These are phyloP conservation scores for Zymoseptoria tritici DNA, from an alignment of 2,329 filamentous ascomycete genomes.

Conservation along the genomic window DNA sequence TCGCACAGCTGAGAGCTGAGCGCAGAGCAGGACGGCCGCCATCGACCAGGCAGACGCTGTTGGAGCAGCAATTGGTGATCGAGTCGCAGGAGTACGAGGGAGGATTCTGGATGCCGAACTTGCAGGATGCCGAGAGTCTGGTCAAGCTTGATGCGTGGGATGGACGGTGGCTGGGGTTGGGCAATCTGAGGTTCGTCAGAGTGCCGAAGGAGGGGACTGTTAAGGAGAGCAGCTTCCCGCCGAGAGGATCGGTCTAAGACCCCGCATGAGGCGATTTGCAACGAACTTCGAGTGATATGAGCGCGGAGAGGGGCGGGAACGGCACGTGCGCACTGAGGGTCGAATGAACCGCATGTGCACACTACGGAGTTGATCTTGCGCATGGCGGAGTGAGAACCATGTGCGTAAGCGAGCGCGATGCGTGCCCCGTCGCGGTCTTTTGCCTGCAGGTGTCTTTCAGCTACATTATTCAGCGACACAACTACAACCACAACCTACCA, in stretches of 20 bases:
- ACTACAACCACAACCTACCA: too few relatives aligned
- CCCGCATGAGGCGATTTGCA: too few relatives aligned
- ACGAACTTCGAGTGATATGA: too few relatives aligned
- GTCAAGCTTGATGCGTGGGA: slow-evolving; percentile 66
- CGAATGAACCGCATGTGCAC: too few relatives aligned
- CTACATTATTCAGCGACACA: too few relatives aligned
- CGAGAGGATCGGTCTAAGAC: slow-evolving; percentile 41
- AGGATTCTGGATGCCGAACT: slow-evolving; percentile 81
- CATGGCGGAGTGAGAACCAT: too few relatives aligned
- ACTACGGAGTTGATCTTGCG: too few relatives aligned
- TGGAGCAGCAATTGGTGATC: slow-evolving; percentile 61
- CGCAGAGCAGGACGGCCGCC: slow-evolving; percentile 73
- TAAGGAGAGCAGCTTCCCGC: slow-evolving; percentile 70
- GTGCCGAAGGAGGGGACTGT: slow-evolving; percentile 58
- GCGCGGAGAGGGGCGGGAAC: too few relatives aligned
- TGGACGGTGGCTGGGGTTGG: slow-evolving; percentile 73
- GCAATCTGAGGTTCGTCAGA: slow-evolving; percentile 68
- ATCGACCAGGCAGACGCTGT: slow-evolving; percentile 65
- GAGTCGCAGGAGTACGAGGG: slow-evolving; percentile 74
- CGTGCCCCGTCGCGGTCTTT: too few relatives aligned
- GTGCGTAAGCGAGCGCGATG: too few relatives aligned
- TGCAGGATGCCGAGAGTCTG: slow-evolving; percentile 60
- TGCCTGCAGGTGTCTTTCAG: too few relatives aligned
- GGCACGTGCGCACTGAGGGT: too few relatives aligned
- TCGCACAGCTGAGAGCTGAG: slow-evolving; percentile 56